Base-by-base conservation (phyloP, 2,329 filamentous ascomycete genomes). In the Magnaporthales sp. region DNA sequence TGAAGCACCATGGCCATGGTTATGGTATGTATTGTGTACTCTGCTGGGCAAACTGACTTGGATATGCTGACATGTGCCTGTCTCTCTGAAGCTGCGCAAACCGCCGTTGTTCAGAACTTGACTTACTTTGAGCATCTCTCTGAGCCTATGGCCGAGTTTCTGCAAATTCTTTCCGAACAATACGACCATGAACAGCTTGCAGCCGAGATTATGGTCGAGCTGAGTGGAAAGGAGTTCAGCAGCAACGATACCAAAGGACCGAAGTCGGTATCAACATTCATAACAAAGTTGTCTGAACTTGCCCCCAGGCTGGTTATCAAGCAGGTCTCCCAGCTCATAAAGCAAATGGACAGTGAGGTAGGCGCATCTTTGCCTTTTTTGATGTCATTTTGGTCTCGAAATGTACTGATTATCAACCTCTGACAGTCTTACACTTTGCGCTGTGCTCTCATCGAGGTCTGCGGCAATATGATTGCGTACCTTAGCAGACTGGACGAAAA, bases 51-150 rank as follows among this genome's bases (percentile, higher is more conserved):
- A 46, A 15, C 9, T 27, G 13, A 67, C 69, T 75, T 79, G 66
- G 81, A 69, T 62, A 27, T 6, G 24, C 56, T 60, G 32, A 32
- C 30, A n/a, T 19, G 6, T 8, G 8, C 3, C 7, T 26, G n/a
- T 9, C 15, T 9, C 9, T 22, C 27, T 56, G 9, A 72, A 96
- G 92, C 91, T 65, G 95, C 95, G 1, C 95, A 99, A 83, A 98
- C 96, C 63, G 96, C 93, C 62, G 96, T 99, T 73, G 93, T 98
- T 66, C 95, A 99, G 77, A 98, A 95, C 75, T 80, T 99, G 71
- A 97, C 95, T 5, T 99, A 99, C 76, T 99, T 98, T 73, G 95
- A 99, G 78, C 95, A 99, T 77, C 81, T 99, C n/a, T 94, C 95
- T 0, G 95, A 99, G 74, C 95, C 95, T 1, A 99, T 99, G 95